A percentile compares a stretch with the other conserved stretches of the same genome.
These are phyloP conservation scores for Starmera quercuum DNA, from an alignment of 805 yeast genomes.

Conservation along the genomic window DNA sequence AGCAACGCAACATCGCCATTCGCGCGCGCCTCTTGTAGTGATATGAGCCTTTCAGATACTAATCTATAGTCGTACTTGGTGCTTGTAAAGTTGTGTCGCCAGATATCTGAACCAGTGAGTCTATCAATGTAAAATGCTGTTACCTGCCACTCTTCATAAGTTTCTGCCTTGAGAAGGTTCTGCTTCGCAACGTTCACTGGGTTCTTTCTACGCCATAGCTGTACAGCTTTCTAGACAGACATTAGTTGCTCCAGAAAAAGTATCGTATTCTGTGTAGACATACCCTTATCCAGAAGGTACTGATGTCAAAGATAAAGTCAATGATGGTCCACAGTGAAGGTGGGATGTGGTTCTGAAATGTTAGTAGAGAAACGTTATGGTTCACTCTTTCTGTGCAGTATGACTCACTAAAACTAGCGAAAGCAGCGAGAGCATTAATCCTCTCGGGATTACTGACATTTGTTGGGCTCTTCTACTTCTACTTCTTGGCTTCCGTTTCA, in stretches of 20 bases:
- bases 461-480: neutral
- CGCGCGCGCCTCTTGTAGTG: slow-evolving; percentile 53
- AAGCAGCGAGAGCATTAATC: slow-evolving; percentile 8
- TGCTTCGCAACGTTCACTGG: slow-evolving; percentile 41
- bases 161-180: slow-evolving; percentile 41
- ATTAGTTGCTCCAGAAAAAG: slow-evolving; percentile 2
- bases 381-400: neutral
- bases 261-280: neutral
- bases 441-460: slow-evolving; percentile 3
- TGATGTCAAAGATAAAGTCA: slow-evolving; percentile 33
- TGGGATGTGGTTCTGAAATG: slow-evolving; percentile 29
- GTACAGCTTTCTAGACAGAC: slow-evolving; percentile 11
- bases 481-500: neutral
- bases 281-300: slow-evolving; percentile 30
- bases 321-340: slow-evolving; percentile 31
- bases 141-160: slow-evolving; percentile 66
- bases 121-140: slow-evolving; percentile 42
- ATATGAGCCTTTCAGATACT: slow-evolving; percentile 64
- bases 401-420: slow-evolving; percentile 12
- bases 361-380: no score
- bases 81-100: slow-evolving; percentile 83
- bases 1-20: slow-evolving; percentile 46
- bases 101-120: slow-evolving; percentile 44
- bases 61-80: slow-evolving; percentile 77
- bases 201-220: slow-evolving; percentile 25